Base-by-base conservation (phyloP, 441 rosid species). In the Macaranga tanarius region DNA sequence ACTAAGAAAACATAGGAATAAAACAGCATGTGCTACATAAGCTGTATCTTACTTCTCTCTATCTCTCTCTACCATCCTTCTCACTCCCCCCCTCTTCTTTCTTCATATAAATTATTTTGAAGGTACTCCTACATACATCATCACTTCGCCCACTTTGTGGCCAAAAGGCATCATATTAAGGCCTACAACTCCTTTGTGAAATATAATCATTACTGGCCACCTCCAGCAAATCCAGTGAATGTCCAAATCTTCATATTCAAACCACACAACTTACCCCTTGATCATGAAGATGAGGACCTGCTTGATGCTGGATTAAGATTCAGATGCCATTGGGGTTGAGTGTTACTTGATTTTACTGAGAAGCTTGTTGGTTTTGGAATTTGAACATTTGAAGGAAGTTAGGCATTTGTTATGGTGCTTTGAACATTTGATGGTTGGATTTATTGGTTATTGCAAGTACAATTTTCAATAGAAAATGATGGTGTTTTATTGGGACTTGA, bases 401-500 rank as follows among this genome's bases (percentile, higher is more conserved):
- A 5, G 19, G 25, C 26, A 22, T 63, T 20, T 40, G 65, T 61
- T 61, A 16, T 64, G 54, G n/a, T 47, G 44, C 1, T 42, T 42
- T 42, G 47, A 42, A 42, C 11, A 42, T 34, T 34, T 7, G 47
- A 42, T 42, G 13, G 23, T n/a, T 34, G 28, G 66, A 4, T 19
- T 66, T 65, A 17, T 10, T 48, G 25, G 9, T 66, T 48, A 48
- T 19, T 66, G 51, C 48, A 6, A 25, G n/a, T 16, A 15, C 10
- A 47, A 65, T 4, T 15, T 65, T 28, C 7, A 25, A 20, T n/a
- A 57, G 59, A 55, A 22, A 23, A 55, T 26, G 40, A 3, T 66
- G 23, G 25, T 50, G 45, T 50, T 66, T 5, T 66, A n/a, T 50
- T 50, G 25, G 60, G 26, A n/a, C 31, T 50, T 51, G 70, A 66